Base-by-base conservation (phyloP, 1,284 basidiomycete species). In the Thecaphora frezii region DNA sequence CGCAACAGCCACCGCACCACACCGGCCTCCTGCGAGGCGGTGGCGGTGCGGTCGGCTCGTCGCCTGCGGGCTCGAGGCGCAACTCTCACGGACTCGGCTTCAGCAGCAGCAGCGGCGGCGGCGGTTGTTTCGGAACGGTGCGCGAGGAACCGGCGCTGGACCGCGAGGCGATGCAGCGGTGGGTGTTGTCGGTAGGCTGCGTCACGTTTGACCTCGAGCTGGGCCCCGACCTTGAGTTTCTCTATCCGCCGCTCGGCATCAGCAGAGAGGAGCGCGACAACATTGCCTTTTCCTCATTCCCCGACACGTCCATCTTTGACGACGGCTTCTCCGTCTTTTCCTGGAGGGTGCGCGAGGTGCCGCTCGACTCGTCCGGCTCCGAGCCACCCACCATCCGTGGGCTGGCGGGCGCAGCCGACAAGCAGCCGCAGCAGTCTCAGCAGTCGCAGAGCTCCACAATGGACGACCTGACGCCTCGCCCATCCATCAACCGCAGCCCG, bases 201-300 rank as follows among this genome's bases (percentile, higher is more conserved):
- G 73, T 76, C 59, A 74, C 68, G 55, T 77, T 74, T 46, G 69
- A 70, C 45, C 63, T 76, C 23, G 73, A 76, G 66, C 82, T 88
- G 42, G 93, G 92, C 0, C 93, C 93, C 5, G 87, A 89, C 12
- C 83, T 96, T 21, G 85, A 87, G 63, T 85, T 86, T 48, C 82
- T 87, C 61, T 89, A 85, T 74, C 91, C 86, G 44, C 84, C 83
- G 7, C 81, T 86, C 24, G 82, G 80, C 63, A 82, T 94, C 55
- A 85, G 82, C 47, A 84, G 83, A 63, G 82, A 81, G 38, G 91
- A 89, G 79, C 84, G 82, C 59, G 89, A 89, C 66, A 96, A 93
- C 73, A 88, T 96, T 37, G 91, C 93, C 5, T 97, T 97, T 81
- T 92, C 90, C 0, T 87, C 91, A 0, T 93, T 98, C 73, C 94